Evolutionary conservation across 441 rosid genomes (phyloP).

Genomic region (Adansonia gregorii): DNA sequence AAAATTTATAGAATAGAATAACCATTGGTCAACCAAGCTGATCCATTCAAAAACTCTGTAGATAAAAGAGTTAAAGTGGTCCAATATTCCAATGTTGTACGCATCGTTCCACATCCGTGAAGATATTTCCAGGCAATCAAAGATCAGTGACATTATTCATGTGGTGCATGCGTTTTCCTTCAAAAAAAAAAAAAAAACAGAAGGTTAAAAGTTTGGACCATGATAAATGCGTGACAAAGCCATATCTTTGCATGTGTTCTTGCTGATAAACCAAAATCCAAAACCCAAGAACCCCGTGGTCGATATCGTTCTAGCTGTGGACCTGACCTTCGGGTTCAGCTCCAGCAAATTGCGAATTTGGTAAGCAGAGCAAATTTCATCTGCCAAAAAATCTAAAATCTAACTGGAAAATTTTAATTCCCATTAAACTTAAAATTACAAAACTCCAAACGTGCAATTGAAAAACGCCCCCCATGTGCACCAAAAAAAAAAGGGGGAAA

Average conservation of each 20-base stretch:
- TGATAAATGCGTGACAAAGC: slow-evolving; percentile 26
- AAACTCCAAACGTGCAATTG: slow-evolving; percentile 7
- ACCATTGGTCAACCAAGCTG: no score
- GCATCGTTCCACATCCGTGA: slow-evolving; percentile 18
- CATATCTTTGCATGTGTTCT: background rate
- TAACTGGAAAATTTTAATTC: background rate
- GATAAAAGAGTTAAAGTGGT: slow-evolving; percentile 2
- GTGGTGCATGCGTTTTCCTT: slow-evolving; percentile 31
- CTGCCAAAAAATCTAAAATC: background rate
- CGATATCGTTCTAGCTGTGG: background rate
- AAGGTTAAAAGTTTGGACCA: background rate
- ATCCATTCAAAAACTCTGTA: background rate
- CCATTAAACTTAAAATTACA: background rate
- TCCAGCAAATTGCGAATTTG: background rate
- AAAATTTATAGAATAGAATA: no score
- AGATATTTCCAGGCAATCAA: slow-evolving; percentile 19
- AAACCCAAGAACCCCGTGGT: background rate
- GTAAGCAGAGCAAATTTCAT: background rate
- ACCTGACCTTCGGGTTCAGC: background rate
- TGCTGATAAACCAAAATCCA: no score
- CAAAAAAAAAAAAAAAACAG: background rate
- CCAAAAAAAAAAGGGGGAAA: background rate
- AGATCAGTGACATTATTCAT: slow-evolving; percentile 26
- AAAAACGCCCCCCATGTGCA: background rate
- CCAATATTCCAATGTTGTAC: slow-evolving; percentile 16